A percentile compares a stretch with the other conserved stretches of the same genome.
Evolutionary conservation across 805 yeast genomes (phyloP).

Genomic region (Suhomyces tanzawaensis): DNA sequence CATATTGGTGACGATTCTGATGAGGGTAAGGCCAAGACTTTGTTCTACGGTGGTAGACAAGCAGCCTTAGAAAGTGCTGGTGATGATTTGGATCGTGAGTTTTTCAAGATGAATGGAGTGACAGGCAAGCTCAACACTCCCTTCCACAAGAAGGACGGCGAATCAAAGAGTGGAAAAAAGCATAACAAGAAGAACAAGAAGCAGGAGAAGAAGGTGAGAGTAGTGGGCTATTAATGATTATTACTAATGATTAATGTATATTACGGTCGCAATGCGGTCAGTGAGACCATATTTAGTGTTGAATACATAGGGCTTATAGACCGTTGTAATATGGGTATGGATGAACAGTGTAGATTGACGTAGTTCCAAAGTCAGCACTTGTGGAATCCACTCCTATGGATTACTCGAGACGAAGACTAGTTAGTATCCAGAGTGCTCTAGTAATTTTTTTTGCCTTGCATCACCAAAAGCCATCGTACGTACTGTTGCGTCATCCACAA

Average conservation of each 20-base stretch:
- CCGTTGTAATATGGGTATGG: not conserved
- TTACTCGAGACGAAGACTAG: too few relatives aligned
- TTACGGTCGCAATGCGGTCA: not conserved
- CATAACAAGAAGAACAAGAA: conserved; percentile 79
- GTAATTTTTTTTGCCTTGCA: too few relatives aligned
- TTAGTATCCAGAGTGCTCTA: too few relatives aligned
- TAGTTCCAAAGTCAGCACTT: too few relatives aligned
- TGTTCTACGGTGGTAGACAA: conserved; percentile 76
- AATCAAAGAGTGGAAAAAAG: conserved; percentile 40
- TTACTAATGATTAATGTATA: not conserved
- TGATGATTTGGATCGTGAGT: conserved; percentile 80
- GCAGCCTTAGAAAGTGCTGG: conserved; percentile 78
- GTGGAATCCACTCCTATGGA: too few relatives aligned
- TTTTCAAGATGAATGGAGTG: conserved; percentile 66
- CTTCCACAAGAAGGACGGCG: conserved; percentile 55
- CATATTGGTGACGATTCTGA: conserved; percentile 48
- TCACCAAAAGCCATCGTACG: too few relatives aligned
- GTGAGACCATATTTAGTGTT: not conserved
- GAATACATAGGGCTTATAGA: not conserved
- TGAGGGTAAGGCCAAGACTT: conserved; percentile 38
- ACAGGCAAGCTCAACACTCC: conserved; percentile 67
- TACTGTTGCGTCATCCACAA: too few relatives aligned
- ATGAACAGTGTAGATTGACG: too few relatives aligned
- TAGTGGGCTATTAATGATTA: conserved; percentile 9
- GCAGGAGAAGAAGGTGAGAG: conserved; percentile 45